Conservation (phyloP, 2,329 filamentous ascomycete species). For the Aspergillus sp. region DNA sequence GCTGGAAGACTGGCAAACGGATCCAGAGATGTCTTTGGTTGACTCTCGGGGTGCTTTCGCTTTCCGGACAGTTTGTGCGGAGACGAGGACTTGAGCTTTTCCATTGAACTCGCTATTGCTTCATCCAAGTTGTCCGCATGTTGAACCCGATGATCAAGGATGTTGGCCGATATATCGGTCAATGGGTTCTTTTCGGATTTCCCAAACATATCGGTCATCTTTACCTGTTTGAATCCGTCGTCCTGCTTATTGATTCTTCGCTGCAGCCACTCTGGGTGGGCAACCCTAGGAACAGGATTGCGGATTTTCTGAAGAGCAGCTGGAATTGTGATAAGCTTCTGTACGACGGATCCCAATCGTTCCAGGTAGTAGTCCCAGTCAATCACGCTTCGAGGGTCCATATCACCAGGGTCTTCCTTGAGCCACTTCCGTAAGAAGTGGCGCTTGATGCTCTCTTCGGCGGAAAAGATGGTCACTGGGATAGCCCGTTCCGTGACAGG, state of each 20-base stretch:
- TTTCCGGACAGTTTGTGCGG: conserved; percentile 62
- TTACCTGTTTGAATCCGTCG: conserved; percentile 97
- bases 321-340: conserved; percentile 98
- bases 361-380: conserved; percentile 99
- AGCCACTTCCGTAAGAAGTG: conserved; percentile 93
- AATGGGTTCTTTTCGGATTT: conserved; percentile 63
- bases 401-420: conserved; percentile 85
- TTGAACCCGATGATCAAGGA: conserved; percentile 56
- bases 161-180: conserved; percentile 68
- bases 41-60: conserved; percentile 70
- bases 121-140: conserved; percentile 74
- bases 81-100: conserved; percentile 64
- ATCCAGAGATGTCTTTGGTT: conserved; percentile 62
- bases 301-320: conserved; percentile 91
- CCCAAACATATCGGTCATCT: conserved; percentile 89
- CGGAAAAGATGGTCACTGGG: conserved; percentile 95
- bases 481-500: conserved; percentile 94
- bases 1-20: conserved; percentile 80
- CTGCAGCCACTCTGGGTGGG: conserved; percentile 96
- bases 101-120: conserved; percentile 61
- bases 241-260: conserved; percentile 92
- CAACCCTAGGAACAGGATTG: conserved; percentile 90
- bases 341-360: conserved; percentile 92
- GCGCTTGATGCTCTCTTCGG: conserved; percentile 82
- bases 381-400: conserved; percentile 83